Base-by-base conservation (phyloP, 192 early-diverging fungal genomes). In the Backusella sp. region DNA sequence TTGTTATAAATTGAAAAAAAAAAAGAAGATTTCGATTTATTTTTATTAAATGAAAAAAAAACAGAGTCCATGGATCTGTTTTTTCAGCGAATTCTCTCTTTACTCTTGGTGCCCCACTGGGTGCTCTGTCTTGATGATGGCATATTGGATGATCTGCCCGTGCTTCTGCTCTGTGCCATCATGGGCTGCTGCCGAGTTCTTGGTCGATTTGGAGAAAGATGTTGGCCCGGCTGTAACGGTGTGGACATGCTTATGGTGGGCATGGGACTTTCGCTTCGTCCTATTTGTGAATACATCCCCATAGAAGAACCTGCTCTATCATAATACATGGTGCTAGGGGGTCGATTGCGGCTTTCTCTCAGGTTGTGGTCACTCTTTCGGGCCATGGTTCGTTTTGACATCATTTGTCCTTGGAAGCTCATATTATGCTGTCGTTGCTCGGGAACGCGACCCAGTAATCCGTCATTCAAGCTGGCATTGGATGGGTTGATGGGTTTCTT, bases 401-500 rank as follows among this genome's bases (percentile, higher is more conserved):
- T 42, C 30, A 68, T 46, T 23, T 70, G 75, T 36, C 73, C 66
- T 66, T 81, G 80, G 52, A 81, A 77, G n/a, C 66, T 81, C 14
- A 81, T 7, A 41, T 73, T 81, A 17, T 81, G 73, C 2, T 46
- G 37, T 21, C 80, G 73, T 30, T 68, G 56, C 35, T 81, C 80
- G 30, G 72, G 72, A 15, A 77, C 21, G 21, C 66, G 73, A 35
- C 67, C 73, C 49, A 81, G n/a, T 28, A 81, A 62, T 1, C 80
- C 80, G 39, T 81, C 76, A 28, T 70, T 73, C 26, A 46, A 32
- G 7, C 34, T 66, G 1, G 62, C 76, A 32, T 77, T 77, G 15
- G 80, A 77, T 26, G 73, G 32, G 37, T 74, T 73, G 23, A 73
- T 62, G n/a, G 68, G 42, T 46, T 78, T 73, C 11, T 77, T 73